Evolutionary conservation across 108 stramenopile genomes (phyloP).

Genomic region (Phaeodactylum tricornutum): DNA sequence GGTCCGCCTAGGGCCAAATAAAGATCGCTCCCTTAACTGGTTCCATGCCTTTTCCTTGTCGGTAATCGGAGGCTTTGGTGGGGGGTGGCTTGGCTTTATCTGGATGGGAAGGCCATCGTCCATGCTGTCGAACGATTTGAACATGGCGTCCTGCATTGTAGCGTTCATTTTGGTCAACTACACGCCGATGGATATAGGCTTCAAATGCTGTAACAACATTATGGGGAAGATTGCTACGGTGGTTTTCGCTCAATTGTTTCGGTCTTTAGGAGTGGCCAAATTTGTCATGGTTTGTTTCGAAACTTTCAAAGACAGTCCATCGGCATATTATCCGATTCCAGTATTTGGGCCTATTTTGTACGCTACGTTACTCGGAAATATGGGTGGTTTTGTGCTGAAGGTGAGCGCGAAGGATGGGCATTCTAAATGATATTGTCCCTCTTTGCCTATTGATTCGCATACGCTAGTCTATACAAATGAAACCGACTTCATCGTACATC

Average conservation of each 20-base stretch:
- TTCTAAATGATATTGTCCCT: slow-evolving; percentile 52
- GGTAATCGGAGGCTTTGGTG: slow-evolving; percentile 52
- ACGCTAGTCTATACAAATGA: not conserved
- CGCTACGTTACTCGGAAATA: slow-evolving; percentile 63
- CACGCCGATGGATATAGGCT: slow-evolving; percentile 56
- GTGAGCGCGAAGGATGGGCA: slow-evolving; percentile 66
- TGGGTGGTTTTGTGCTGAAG: slow-evolving; percentile 64
- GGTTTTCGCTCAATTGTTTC: slow-evolving; percentile 54
- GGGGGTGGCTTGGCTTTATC: slow-evolving; percentile 51
- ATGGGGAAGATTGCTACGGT: slow-evolving; percentile 30
- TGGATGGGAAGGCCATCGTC: slow-evolving; percentile 81
- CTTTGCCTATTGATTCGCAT: not conserved
- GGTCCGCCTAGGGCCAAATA: slow-evolving; percentile 59
- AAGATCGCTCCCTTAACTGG: slow-evolving; percentile 46
- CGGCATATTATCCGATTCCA: slow-evolving; percentile 62
- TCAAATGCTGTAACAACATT: slow-evolving; percentile 36
- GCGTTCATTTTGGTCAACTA: slow-evolving; percentile 55
- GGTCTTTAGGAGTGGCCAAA: slow-evolving; percentile 39
- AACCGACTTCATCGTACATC: too few species aligned
- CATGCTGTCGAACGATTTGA: slow-evolving; percentile 65
- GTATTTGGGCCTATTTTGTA: slow-evolving; percentile 75
- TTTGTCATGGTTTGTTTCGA: slow-evolving; percentile 37
- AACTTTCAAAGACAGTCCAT: slow-evolving; percentile 49
- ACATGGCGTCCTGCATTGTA: slow-evolving; percentile 37
- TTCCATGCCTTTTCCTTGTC: slow-evolving; percentile 72